Evolutionary conservation across 495 filamentous ascomycete genomes (phyloP).

Genomic region (Aspergillus steynii): DNA sequence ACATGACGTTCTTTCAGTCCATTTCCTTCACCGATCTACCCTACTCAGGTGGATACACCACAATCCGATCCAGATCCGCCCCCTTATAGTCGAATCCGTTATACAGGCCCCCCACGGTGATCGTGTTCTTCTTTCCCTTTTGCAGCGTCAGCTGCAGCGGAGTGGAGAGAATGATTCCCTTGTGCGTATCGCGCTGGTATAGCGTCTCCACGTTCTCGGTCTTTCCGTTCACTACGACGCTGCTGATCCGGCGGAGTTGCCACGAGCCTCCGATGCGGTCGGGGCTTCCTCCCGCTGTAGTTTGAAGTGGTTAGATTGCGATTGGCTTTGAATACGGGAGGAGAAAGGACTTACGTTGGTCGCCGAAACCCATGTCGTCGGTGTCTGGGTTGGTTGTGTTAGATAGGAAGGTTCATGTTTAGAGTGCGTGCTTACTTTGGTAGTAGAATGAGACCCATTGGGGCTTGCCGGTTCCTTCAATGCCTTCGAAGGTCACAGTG

Average conservation of each 20-base stretch:
- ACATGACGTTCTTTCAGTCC: no score
- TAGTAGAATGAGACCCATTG: conserved; percentile 60
- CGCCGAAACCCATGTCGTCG: conserved; percentile 31
- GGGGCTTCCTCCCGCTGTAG: conserved; percentile 25
- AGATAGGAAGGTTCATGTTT: background rate
- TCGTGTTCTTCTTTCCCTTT: conserved; percentile 26
- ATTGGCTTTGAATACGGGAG: background rate
- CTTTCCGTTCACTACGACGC: conserved; percentile 27
- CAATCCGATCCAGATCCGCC: conserved; percentile 28
- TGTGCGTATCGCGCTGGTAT: conserved; percentile 30
- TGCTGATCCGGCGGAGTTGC: conserved; percentile 30
- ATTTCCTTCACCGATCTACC: background rate
- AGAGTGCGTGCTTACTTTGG: conserved; percentile 20
- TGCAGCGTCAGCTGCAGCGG: conserved; percentile 25
- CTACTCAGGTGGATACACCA: conserved; percentile 25
- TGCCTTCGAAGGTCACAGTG: conserved; percentile 48
- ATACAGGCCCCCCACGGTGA: conserved; percentile 24
- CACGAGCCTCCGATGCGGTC: conserved; percentile 27
- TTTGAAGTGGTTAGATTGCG: conserved; percentile 1
- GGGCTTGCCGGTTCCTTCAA: conserved; percentile 48
- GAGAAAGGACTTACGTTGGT: conserved; percentile 23
- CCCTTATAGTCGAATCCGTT: conserved; percentile 27
- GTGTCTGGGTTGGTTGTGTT: conserved; percentile 15
- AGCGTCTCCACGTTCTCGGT: conserved; percentile 21
- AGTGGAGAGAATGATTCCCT: conserved; percentile 29